Percentiles rank a stretch among this genome's conserved stretches.
Evolutionary conservation across 2,329 filamentous ascomycete genomes (phyloP).

Genomic region (Tricladium varicosporioides): DNA sequence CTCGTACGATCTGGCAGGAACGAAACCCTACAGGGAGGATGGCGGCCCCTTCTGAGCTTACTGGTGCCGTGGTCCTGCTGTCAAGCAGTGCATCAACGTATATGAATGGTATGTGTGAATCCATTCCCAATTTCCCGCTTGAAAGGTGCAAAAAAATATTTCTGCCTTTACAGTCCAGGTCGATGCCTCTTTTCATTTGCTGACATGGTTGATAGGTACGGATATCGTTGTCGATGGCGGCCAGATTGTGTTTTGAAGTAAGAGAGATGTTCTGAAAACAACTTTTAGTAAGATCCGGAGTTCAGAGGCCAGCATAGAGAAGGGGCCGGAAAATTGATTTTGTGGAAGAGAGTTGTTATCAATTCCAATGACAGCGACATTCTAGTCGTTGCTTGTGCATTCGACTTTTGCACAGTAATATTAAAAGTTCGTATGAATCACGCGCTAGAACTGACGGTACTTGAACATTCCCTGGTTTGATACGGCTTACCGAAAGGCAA

Average conservation of each 20-base stretch:
- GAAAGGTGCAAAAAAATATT: background rate
- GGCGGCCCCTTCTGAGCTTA: conserved; percentile 61
- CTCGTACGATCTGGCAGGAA: conserved; percentile 53
- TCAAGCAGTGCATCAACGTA: conserved; percentile 61
- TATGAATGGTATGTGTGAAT: conserved; percentile 44
- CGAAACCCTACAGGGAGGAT: conserved; percentile 65
- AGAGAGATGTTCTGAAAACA: background rate
- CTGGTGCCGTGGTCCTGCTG: conserved; percentile 59
- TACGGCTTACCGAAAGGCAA: too few relatives aligned
- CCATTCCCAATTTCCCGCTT: too few relatives aligned
- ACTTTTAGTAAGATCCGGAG: background rate
- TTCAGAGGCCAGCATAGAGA: background rate
- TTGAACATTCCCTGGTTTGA: too few relatives aligned
- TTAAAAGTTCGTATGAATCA: too few relatives aligned
- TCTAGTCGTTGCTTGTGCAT: too few relatives aligned
- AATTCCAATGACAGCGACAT: too few relatives aligned
- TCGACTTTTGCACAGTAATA: too few relatives aligned
- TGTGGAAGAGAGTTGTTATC: too few relatives aligned
- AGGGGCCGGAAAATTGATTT: too few relatives aligned
- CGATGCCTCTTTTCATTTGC: background rate
- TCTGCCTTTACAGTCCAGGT: background rate
- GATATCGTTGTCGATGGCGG: conserved; percentile 66
- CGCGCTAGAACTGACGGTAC: too few relatives aligned
- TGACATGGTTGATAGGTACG: conserved; percentile 42
- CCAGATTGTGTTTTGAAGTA: conserved; percentile 32